phyloP scores from a whole-genome alignment of 176 grass and related monocot species.

The Aegilops longissima region DNA sequence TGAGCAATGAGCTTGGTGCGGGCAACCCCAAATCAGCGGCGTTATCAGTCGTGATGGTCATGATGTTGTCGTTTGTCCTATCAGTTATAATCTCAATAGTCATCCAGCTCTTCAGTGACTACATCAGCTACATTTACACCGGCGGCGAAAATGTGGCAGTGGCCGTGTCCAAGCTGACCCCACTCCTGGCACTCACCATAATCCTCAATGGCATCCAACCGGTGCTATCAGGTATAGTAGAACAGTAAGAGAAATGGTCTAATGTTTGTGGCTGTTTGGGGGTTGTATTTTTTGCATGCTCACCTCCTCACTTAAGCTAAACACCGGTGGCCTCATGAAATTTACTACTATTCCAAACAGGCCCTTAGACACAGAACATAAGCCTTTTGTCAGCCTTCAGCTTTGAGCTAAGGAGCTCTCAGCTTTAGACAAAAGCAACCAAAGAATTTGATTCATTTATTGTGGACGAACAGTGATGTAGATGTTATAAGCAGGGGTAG shows the following conservation, averaged over 20 bases:
- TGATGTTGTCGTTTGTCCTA: constrained; percentile 18
- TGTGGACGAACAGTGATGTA: not conserved
- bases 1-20: constrained; percentile 41
- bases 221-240: constrained; percentile 46
- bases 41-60: constrained; percentile 48
- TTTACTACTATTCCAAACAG: too few relatives aligned
- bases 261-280: too few relatives aligned
- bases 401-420: too few relatives aligned
- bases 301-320: too few relatives aligned
- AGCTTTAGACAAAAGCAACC: not conserved
- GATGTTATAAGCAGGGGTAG: constrained; percentile 18
- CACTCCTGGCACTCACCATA: constrained; percentile 52
- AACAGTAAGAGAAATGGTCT: too few relatives aligned
- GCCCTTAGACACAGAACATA: too few relatives aligned
- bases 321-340: too few relatives aligned
- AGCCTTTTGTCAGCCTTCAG: too few relatives aligned
- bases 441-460: not conserved
- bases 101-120: constrained; percentile 33
- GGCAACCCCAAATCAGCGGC: constrained; percentile 17
- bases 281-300: too few relatives aligned
- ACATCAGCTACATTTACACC: constrained; percentile 59
- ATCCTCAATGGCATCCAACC: constrained; percentile 68
- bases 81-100: constrained; percentile 19
- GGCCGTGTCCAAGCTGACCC: constrained; percentile 44
- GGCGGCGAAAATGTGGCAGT: constrained; percentile 39